Percentiles rank a stretch among this genome's conserved stretches.
Conservation (phyloP, 2,329 filamentous ascomycete genomes). For the Ustilaginoidea virens region DNA sequence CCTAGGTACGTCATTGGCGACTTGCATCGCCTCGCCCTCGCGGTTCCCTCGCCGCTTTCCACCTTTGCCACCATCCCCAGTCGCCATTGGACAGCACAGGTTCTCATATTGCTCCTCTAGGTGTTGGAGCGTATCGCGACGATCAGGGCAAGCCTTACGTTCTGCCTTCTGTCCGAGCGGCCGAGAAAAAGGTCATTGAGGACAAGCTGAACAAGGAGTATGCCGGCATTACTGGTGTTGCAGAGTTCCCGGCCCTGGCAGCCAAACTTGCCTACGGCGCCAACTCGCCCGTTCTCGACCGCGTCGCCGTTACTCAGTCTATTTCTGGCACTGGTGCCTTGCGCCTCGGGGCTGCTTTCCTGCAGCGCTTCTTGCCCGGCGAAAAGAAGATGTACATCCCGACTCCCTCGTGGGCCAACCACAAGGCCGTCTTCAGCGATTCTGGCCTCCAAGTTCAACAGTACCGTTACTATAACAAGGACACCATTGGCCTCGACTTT, state of each 20-base stretch:
- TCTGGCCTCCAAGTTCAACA: constrained; percentile 80
- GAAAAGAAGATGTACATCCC: constrained; percentile 96
- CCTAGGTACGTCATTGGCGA: constrained; percentile 58
- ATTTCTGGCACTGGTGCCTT: constrained; percentile 96
- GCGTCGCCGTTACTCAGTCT: constrained; percentile 87
- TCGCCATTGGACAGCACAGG: too few relatives aligned
- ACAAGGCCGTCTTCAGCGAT: constrained; percentile 91
- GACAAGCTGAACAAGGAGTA: constrained; percentile 88
- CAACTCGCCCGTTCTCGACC: constrained; percentile 60
- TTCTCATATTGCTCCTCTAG: constrained; percentile 22
- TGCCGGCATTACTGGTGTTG: constrained; percentile 90
- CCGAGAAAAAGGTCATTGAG: constrained; percentile 74
- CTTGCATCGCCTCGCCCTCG: constrained; percentile 4
- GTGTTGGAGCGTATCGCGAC: constrained; percentile 96
- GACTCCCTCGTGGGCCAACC: constrained; percentile 94
- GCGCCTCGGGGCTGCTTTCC: constrained; percentile 86
- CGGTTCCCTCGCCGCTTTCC: background rate
- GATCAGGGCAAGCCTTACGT: constrained; percentile 97
- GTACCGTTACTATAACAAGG: constrained; percentile 98
- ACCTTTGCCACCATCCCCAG: background rate
- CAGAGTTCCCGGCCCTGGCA: constrained; percentile 84
- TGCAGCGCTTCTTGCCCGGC: constrained; percentile 79
- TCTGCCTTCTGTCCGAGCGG: constrained; percentile 78
- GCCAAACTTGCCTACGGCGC: constrained; percentile 80
- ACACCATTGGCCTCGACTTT: constrained; percentile 96